phyloP scores from a whole-genome alignment of 345 rosid species.

The Firmiana major region DNA sequence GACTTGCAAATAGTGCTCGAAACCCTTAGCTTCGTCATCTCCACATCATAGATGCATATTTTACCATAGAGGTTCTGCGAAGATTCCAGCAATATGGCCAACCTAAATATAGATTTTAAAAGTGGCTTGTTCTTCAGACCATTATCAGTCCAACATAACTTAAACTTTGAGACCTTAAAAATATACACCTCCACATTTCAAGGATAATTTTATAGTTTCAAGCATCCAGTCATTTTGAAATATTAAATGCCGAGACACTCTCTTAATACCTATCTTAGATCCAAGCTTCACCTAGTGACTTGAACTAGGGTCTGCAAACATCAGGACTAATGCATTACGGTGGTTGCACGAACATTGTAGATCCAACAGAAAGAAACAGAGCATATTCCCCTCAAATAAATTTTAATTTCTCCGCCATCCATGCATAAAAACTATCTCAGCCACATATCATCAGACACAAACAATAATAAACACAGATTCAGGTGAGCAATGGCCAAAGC shows the following conservation, averaged over 20 bases:
- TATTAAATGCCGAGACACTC: neutral
- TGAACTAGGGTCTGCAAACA: neutral
- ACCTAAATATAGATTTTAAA: neutral
- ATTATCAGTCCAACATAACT: neutral
- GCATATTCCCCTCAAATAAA: neutral
- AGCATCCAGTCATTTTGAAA: neutral
- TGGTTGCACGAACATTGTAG: neutral
- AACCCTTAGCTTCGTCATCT: too few species aligned
- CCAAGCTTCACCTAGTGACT: constrained; percentile 6
- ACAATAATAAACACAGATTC: neutral
- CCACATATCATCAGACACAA: neutral
- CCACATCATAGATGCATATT: neutral
- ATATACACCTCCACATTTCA: neutral
- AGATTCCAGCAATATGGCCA: neutral
- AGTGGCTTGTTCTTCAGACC: neutral
- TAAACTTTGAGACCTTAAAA: neutral
- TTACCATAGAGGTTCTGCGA: neutral
- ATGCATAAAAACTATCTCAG: neutral
- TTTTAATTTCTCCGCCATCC: neutral
- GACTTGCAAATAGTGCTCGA: neutral
- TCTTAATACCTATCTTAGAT: neutral
- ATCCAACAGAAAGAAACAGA: neutral
- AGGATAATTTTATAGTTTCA: neutral
- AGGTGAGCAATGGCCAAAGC: neutral
- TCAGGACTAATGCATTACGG: neutral